Base-by-base conservation (phyloP, 805 yeast genomes). In the Wickerhamomyces bovis region DNA sequence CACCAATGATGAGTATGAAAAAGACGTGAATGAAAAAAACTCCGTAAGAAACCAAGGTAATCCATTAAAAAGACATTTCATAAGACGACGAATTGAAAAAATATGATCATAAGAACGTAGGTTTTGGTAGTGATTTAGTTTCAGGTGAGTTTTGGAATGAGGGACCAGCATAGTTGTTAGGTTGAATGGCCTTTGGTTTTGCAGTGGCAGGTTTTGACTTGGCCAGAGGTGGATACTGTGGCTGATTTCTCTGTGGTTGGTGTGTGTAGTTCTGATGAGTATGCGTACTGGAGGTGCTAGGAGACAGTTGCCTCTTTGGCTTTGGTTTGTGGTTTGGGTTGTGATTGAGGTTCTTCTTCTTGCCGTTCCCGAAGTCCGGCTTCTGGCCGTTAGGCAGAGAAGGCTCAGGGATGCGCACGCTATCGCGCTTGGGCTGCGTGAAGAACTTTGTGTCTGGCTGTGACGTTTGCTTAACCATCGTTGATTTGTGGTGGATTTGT, bases 301-400 rank as follows among this genome's bases (percentile, higher is more conserved):
- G 23, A 10, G 43, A 39, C 6, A 13, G 28, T 28, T 40, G 46
- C 28, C 20, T 31, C 36, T 31, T 31, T 33, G 36, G 20, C 39
- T 43, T 30, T 39, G 41, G 42, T 25, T 44, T 42, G 21, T 19
- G 41, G 35, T 25, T 36, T 15, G 16, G 35, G 13, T 25, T 45
- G 26, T 38, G 39, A 13, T 39, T 38, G 13, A 31, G 31, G 12
- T n/a, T n/a, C 20, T 43, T 26, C 31, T 30, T 43, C 16, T 22
- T 22, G 10, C 48, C 47, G 26, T 46, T 44, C 2, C 57, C 56
- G 46, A 53, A 53, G 35, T 53, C 53, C 10, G 55, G 55, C n/a
- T 31, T 47, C 28, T 48, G 47, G 12, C 56, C 56, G 25, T 47
- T 53, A 6, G 56, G 56, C 11, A 53, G 39, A 7, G 28, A n/a